phyloP scores from a whole-genome alignment of 1,284 basidiomycete species.

The Malassezia pachydermatis region DNA sequence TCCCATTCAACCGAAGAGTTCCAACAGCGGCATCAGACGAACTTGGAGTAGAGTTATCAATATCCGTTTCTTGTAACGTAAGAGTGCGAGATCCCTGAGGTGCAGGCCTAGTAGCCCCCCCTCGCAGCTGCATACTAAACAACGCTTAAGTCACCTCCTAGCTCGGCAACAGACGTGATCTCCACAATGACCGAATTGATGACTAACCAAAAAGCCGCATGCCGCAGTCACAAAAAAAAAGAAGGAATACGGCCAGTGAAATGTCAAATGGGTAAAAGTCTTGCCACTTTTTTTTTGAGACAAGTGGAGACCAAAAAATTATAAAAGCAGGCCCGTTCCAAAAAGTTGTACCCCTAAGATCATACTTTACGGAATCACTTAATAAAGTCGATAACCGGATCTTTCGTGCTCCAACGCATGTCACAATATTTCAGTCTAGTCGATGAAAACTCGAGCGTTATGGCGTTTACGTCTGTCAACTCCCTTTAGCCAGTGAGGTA shows the following conservation, averaged over 20 bases:
- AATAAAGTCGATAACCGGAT: conserved; percentile 46
- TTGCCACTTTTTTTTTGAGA: no score
- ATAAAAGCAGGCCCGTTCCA: conserved; percentile 1
- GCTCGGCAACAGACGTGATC: no score
- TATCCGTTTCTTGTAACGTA: neutral
- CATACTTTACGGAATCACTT: conserved; percentile 46
- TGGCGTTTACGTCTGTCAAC: conserved; percentile 23
- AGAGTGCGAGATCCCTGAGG: conserved; percentile 10
- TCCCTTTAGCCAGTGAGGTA: conserved; percentile 43
- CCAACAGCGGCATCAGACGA: neutral
- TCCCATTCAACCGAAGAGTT: neutral
- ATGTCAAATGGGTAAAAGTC: neutral
- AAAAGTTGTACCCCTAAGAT: conserved; percentile 13
- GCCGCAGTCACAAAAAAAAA: neutral
- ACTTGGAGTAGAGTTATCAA: neutral
- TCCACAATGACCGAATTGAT: no score
- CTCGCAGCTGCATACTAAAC: no score
- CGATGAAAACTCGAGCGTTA: conserved; percentile 41
- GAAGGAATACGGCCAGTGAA: neutral
- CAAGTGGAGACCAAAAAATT: conserved; percentile 6
- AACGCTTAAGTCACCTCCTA: no score
- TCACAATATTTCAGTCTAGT: conserved; percentile 44
- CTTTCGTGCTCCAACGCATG: conserved; percentile 44
- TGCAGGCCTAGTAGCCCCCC: neutral
- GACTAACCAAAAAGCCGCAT: no score